These are phyloP conservation scores for Clathrospora elynae DNA, from an alignment of 2,329 filamentous ascomycete genomes.

Conservation along the genomic window DNA sequence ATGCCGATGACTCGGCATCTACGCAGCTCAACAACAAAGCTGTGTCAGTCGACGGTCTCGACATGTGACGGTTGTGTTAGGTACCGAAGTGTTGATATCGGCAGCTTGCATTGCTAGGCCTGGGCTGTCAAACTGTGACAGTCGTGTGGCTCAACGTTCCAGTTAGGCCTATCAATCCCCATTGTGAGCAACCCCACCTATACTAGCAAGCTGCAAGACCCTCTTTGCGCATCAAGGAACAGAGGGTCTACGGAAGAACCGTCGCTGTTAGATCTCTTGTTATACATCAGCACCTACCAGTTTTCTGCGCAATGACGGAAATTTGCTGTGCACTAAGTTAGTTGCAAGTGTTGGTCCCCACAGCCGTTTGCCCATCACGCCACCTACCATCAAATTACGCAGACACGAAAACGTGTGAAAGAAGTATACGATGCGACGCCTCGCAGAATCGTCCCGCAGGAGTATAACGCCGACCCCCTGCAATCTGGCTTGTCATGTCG, in stretches of 20 bases:
- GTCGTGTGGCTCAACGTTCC: conserved; percentile 8
- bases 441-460: neutral
- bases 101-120: conserved; percentile 12
- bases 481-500: neutral
- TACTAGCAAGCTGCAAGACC: conserved; percentile 3
- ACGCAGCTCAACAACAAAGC: conserved; percentile 21
- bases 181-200: conserved; percentile 11
- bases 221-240: conserved; percentile 5
- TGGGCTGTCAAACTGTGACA: conserved; percentile 6
- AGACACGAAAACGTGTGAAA: neutral
- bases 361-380: conserved; percentile 20
- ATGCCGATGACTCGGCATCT: conserved; percentile 7
- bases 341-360: conserved; percentile 17
- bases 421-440: neutral
- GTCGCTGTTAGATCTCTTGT: conserved; percentile 17
- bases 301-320: conserved; percentile 14
- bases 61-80: conserved; percentile 10
- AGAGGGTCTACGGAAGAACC: conserved; percentile 14
- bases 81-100: conserved; percentile 12
- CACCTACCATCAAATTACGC: conserved; percentile 2
- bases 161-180: conserved; percentile 8
- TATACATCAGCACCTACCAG: conserved; percentile 15
- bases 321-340: conserved; percentile 17
- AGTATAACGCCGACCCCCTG: neutral
- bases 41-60: conserved; percentile 3